These are phyloP conservation scores for Fusarium sp. DNA, from an alignment of 2,329 filamentous ascomycete genomes.

Conservation along the genomic window DNA sequence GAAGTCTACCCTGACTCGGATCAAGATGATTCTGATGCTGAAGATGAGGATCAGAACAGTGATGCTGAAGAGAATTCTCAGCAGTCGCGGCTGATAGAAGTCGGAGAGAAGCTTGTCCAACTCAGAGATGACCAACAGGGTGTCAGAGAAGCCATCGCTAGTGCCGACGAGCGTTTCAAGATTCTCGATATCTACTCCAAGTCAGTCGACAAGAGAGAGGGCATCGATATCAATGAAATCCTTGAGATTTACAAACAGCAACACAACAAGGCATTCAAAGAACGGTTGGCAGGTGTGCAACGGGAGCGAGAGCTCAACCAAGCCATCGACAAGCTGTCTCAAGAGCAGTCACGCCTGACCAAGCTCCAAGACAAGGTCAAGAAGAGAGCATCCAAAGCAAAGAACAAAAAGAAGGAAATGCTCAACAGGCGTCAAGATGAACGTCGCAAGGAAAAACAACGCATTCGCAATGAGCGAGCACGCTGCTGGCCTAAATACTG, in stretches of 20 bases:
- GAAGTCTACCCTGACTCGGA: conserved; percentile 64
- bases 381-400: conserved; percentile 47
- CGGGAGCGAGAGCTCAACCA: conserved; percentile 50
- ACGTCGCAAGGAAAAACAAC: conserved; percentile 55
- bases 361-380: conserved; percentile 45
- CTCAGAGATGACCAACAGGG: conserved; percentile 41
- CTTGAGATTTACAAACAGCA: conserved; percentile 57
- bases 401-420: conserved; percentile 51
- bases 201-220: conserved; percentile 50
- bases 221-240: conserved; percentile 50
- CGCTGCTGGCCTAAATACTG: conserved; percentile 62
- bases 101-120: conserved; percentile 48
- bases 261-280: conserved; percentile 56
- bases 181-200: conserved; percentile 56
- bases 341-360: conserved; percentile 49
- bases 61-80: conserved; percentile 37
- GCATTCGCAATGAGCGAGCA: conserved; percentile 56
- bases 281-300: conserved; percentile 51
- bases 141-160: conserved; percentile 39
- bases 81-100: conserved; percentile 34
- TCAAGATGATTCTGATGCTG: conserved; percentile 48
- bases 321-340: conserved; percentile 47
- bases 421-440: conserved; percentile 52
- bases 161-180: conserved; percentile 51
- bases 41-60: conserved; percentile 44